Evolutionary conservation across 2,329 filamentous ascomycete species (phyloP).

Genomic region (Penicillium sp.): DNA sequence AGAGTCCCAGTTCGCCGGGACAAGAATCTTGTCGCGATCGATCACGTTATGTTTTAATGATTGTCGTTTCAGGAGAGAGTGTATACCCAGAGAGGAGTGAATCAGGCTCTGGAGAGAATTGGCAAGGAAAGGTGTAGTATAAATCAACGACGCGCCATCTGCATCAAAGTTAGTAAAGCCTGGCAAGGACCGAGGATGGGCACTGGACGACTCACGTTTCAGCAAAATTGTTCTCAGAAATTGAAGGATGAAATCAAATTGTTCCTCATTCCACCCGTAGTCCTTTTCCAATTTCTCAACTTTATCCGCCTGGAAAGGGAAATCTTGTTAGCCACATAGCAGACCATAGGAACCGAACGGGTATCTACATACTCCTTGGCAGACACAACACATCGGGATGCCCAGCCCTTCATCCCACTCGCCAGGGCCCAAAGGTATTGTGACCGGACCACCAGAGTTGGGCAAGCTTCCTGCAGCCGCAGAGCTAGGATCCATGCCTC

Average conservation of each 20-base stretch:
- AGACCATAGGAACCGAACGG: background rate
- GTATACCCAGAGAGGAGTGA: conserved; percentile 80
- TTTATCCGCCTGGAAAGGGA: conserved; percentile 61
- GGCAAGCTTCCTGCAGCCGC: conserved; percentile 49
- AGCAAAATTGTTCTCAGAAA: conserved; percentile 84
- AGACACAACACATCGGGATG: conserved; percentile 86
- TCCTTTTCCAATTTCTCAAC: conserved; percentile 88
- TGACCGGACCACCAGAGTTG: conserved; percentile 59
- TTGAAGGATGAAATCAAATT: conserved; percentile 93
- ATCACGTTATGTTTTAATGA: conserved; percentile 85
- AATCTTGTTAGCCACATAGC: conserved; percentile 16
- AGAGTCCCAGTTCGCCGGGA: conserved; percentile 96
- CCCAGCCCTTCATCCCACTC: conserved; percentile 91
- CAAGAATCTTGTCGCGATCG: conserved; percentile 86
- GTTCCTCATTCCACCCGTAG: conserved; percentile 87
- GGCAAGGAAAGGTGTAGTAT: conserved; percentile 68
- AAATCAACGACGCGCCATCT: conserved; percentile 82
- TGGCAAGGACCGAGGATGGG: conserved; percentile 1
- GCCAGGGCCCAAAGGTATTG: conserved; percentile 73
- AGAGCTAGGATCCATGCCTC: conserved; percentile 56
- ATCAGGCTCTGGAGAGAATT: conserved; percentile 74
- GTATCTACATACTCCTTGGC: conserved; percentile 67
- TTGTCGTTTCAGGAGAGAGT: conserved; percentile 71
- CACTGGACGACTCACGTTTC: conserved; percentile 58
- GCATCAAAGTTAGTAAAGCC: conserved; percentile 10